A percentile compares a stretch with the other conserved stretches of the same genome.
Evolutionary conservation across 495 filamentous ascomycete genomes (phyloP).

Genomic region (Xylaria telfairii): DNA sequence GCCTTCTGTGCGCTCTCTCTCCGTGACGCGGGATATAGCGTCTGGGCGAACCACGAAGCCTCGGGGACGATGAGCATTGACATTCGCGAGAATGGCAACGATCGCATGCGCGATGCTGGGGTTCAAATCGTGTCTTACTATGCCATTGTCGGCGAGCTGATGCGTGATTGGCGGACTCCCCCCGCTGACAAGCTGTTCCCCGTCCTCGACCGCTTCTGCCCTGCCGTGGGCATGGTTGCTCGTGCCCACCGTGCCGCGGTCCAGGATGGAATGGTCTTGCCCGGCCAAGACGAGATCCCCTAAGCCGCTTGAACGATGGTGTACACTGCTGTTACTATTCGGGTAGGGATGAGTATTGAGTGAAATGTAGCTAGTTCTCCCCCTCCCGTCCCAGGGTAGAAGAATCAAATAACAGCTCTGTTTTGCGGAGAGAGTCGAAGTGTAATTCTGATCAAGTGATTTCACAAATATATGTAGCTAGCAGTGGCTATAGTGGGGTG

Average conservation of each 20-base stretch:
- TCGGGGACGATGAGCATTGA: conserved; percentile 52
- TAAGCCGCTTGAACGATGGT: too few relatives aligned
- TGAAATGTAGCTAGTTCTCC: too few relatives aligned
- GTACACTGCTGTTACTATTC: too few relatives aligned
- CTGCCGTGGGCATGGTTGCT: conserved; percentile 53
- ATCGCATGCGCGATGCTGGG: conserved; percentile 69
- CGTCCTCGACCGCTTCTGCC: conserved; percentile 65
- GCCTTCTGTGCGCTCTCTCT: conserved; percentile 76
- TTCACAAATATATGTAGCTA: too few relatives aligned
- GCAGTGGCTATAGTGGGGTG: too few relatives aligned
- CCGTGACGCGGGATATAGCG: conserved; percentile 73
- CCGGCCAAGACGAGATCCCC: conserved; percentile 56
- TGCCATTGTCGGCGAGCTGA: conserved; percentile 72
- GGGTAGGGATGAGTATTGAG: too few relatives aligned
- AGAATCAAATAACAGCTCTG: too few relatives aligned
- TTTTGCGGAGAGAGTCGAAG: too few relatives aligned
- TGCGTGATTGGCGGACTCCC: conserved; percentile 77
- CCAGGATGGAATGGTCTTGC: conserved; percentile 48
- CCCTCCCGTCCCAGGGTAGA: too few relatives aligned
- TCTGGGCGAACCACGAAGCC: conserved; percentile 78
- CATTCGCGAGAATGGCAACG: conserved; percentile 62
- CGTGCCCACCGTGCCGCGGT: conserved; percentile 53
- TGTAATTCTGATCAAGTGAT: too few relatives aligned
- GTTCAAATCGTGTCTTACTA: conserved; percentile 71
- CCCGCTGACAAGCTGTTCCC: conserved; percentile 67